phyloP scores from a whole-genome alignment of 2,329 filamentous ascomycete genomes.

The Hypoxylon sp. region DNA sequence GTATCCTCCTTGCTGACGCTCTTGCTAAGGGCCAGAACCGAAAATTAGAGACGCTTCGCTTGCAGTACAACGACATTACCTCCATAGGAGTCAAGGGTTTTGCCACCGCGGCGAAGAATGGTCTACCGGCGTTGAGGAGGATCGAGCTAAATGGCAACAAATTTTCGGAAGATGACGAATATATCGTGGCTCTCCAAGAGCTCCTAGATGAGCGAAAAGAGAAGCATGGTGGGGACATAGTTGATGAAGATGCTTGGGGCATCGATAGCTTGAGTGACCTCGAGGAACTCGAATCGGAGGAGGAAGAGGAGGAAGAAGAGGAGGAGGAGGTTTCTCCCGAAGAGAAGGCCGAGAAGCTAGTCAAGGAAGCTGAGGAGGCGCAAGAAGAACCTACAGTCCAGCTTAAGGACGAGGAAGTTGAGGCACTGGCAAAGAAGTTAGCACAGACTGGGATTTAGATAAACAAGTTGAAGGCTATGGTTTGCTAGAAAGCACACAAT shows the following conservation, averaged over 20 bases:
- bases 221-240: conserved; percentile 72
- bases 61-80: conserved; percentile 97
- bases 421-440: conserved; percentile 82
- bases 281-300: conserved; percentile 79
- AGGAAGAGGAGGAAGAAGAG: conserved; percentile 77
- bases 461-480: conserved; percentile 16
- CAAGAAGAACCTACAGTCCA: conserved; percentile 81
- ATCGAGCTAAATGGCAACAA: conserved; percentile 98
- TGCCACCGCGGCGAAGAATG: conserved; percentile 74
- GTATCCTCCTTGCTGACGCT: conserved; percentile 78
- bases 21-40: conserved; percentile 82
- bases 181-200: conserved; percentile 76
- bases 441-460: conserved; percentile 75
- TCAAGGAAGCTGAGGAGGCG: conserved; percentile 78
- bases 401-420: conserved; percentile 82
- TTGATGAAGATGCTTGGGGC: conserved; percentile 86
- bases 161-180: conserved; percentile 86
- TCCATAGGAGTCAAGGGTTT: conserved; percentile 80
- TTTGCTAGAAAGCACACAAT: not conserved
- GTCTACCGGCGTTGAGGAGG: conserved; percentile 82
- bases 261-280: conserved; percentile 90
- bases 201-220: conserved; percentile 85
- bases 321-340: conserved; percentile 73
- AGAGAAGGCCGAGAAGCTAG: conserved; percentile 77
- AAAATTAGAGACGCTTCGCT: conserved; percentile 82